A percentile compares a stretch with the other conserved stretches of the same genome.
Conservation (phyloP, 257 asterid genomes). For the Scutellaria minor region DNA sequence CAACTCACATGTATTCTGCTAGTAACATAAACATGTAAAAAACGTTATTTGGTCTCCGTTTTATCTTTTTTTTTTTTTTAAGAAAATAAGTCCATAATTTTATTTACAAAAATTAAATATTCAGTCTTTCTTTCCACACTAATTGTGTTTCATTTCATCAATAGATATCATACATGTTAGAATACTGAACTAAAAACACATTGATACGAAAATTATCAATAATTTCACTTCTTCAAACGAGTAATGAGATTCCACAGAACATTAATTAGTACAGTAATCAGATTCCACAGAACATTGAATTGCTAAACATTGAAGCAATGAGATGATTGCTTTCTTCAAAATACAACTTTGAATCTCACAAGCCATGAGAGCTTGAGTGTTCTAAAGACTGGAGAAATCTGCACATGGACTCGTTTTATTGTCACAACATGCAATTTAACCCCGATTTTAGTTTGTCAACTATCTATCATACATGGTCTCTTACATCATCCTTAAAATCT, state of each 20-base stretch:
- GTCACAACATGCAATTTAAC: slow-evolving; percentile 49
- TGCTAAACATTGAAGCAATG: slow-evolving; percentile 20
- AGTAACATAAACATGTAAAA: too few species aligned
- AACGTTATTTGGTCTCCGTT: too few species aligned
- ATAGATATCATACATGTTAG: neutral
- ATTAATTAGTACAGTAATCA: too few species aligned
- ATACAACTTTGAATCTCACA: slow-evolving; percentile 42
- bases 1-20: too few species aligned
- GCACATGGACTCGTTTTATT: slow-evolving; percentile 70
- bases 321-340: slow-evolving; percentile 45
- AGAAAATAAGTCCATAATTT: too few species aligned
- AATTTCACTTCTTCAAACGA: neutral
- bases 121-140: neutral
- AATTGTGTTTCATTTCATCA: neutral
- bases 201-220: neutral
- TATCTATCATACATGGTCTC: slow-evolving; percentile 43
- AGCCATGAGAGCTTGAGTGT: slow-evolving; percentile 52
- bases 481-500: slow-evolving; percentile 44
- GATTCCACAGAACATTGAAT: neutral
- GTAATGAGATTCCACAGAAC: neutral
- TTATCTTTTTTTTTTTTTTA: too few species aligned
- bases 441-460: neutral
- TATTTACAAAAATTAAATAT: too few species aligned
- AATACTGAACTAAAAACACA: neutral
- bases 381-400: slow-evolving; percentile 30